Evolutionary conservation across 1,284 basidiomycete species (phyloP).

Genomic region (Trichosporon asahii): DNA sequence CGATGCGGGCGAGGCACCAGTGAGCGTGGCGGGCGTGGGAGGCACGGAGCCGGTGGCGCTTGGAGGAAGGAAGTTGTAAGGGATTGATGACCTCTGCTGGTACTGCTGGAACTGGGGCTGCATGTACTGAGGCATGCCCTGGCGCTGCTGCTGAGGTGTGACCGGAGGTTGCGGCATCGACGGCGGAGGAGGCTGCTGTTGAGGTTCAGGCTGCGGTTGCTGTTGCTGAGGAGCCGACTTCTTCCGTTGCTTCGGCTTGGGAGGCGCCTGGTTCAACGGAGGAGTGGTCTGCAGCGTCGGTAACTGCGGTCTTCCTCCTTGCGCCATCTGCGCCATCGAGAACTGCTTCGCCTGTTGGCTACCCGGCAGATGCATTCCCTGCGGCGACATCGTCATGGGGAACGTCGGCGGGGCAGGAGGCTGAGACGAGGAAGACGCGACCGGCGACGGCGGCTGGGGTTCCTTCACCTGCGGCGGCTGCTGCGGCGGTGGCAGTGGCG

Average conservation of each 20-base stretch:
- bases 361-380: not conserved
- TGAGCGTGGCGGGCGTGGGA: slow-evolving; percentile 21
- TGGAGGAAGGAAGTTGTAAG: slow-evolving; percentile 25
- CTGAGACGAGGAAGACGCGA: not conserved
- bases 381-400: not conserved
- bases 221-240: not conserved
- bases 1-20: slow-evolving; percentile 10
- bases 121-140: not conserved
- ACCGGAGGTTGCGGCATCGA: not conserved
- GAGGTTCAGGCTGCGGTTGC: not conserved
- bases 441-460: not conserved
- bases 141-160: not conserved
- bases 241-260: not conserved
- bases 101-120: slow-evolving; percentile 10
- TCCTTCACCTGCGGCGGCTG: not conserved
- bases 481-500: not conserved
- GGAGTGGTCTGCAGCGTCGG: not conserved
- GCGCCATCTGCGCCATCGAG: not conserved
- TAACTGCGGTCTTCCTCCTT: not conserved
- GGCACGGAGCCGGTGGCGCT: not conserved
- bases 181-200: not conserved
- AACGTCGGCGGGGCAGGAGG: not conserved
- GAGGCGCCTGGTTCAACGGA: not conserved
- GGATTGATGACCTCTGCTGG: slow-evolving; percentile 12
- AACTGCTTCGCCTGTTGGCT: not conserved